Percentiles rank a stretch among this genome's conserved stretches.
Conservation (phyloP, 768 basidiomycete genomes). For the Mycena belliarum region DNA sequence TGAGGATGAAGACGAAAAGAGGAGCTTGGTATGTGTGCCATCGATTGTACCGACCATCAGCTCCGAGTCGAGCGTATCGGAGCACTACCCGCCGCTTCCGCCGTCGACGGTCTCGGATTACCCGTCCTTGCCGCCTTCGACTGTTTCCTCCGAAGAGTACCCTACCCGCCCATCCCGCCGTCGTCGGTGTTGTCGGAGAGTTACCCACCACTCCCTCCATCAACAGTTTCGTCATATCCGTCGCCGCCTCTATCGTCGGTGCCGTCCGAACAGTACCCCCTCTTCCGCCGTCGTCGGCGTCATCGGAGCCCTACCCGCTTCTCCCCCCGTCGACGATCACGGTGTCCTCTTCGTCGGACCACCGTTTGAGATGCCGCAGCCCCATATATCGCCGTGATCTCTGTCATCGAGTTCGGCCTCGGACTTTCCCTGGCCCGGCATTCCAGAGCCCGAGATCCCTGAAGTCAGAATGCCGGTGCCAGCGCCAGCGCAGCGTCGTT, state of each 20-base stretch:
- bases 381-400: not conserved
- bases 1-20: conserved; percentile 28
- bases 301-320: conserved; percentile 21
- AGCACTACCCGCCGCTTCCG: conserved; percentile 21
- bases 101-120: conserved; percentile 25
- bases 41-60: conserved; percentile 21
- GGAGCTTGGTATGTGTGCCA: conserved; percentile 17
- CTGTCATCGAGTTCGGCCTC: not conserved
- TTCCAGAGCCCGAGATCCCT: conserved; percentile 12
- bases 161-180: conserved; percentile 39
- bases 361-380: conserved; percentile 16
- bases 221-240: conserved; percentile 29
- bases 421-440: no score
- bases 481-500: conserved; percentile 48
- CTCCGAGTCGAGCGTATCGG: conserved; percentile 18
- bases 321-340: conserved; percentile 16
- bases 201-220: conserved; percentile 37
- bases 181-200: conserved; percentile 17
- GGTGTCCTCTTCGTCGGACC: conserved; percentile 12
- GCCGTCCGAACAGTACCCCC: no score
- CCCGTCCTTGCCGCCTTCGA: conserved; percentile 23
- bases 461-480: conserved; percentile 42
- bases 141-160: conserved; percentile 25
- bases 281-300: conserved; percentile 34
- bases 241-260: conserved; percentile 28